A percentile compares a stretch with the other conserved stretches of the same genome.
Conservation (phyloP, 2,329 filamentous ascomycete genomes). For the Penicillium sp. region DNA sequence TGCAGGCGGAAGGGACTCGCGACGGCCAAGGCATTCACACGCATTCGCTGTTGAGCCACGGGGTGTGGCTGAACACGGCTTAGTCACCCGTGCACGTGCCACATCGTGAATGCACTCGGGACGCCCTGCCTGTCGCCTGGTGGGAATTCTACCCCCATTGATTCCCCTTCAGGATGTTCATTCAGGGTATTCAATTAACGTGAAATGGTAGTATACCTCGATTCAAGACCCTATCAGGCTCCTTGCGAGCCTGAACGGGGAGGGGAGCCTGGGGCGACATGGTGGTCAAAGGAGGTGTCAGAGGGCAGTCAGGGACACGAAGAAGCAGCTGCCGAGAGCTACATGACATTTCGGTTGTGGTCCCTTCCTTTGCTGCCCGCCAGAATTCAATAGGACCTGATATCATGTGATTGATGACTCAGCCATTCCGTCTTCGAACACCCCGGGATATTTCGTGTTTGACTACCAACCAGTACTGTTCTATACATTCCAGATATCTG, state of each 20-base stretch:
- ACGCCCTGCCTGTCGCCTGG: slow-evolving; percentile 4
- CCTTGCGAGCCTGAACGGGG: slow-evolving; percentile 1
- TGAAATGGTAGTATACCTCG: not conserved
- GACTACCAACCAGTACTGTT: no score
- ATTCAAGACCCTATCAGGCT: not conserved
- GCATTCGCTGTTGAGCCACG: slow-evolving; percentile 15
- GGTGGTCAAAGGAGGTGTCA: slow-evolving; percentile 24
- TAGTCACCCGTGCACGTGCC: slow-evolving; percentile 21
- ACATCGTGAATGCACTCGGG: slow-evolving; percentile 14
- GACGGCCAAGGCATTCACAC: slow-evolving; percentile 7
- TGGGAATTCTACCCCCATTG: slow-evolving; percentile 5
- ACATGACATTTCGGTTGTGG: slow-evolving; percentile 22
- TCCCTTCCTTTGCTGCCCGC: slow-evolving; percentile 23
- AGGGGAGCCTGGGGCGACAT: slow-evolving; percentile 5
- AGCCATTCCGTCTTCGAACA: slow-evolving; percentile 1
- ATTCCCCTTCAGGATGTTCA: not conserved
- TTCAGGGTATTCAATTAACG: slow-evolving; percentile 2
- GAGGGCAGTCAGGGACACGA: slow-evolving; percentile 21
- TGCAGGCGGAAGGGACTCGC: slow-evolving; percentile 25
- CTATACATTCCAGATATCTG: no score
- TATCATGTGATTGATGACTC: slow-evolving; percentile 30
- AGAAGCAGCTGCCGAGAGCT: slow-evolving; percentile 16
- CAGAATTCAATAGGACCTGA: slow-evolving; percentile 26
- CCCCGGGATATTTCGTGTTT: no score
- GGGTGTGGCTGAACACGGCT: slow-evolving; percentile 14